Evolutionary conservation across 2,329 filamentous ascomycete species (phyloP), one percentile per base, ranked within the genome.

Genomic region (Stachybotrys elegans): DNA sequence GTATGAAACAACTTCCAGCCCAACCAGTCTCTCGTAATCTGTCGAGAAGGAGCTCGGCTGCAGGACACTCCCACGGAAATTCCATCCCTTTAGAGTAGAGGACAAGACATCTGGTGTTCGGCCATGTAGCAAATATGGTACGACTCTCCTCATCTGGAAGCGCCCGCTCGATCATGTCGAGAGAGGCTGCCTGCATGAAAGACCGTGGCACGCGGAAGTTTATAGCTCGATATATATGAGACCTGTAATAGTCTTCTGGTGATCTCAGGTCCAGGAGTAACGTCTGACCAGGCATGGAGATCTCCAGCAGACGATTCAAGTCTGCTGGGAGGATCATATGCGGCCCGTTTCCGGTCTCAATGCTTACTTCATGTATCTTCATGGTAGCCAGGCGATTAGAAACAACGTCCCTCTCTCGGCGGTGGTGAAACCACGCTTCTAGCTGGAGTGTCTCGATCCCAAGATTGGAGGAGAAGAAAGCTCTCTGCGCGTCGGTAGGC

Each of bases 401-500:
- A 23, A 73, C 68, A 16, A 65, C 58, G 48, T 77, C 73, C 40
- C 69, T 69, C 40, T 77, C 69, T 22, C 73, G 68, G 17, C 75
- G 71, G 46, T 77, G 72, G 47, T 75, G 69, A 53, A 78, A 79
- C 76, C 76, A 80, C 43, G 75, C 67, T 45, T 76, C 68, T 22
- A 80, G 66, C 48, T 78, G 72, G 39, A 64, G 60, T 4, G 69
- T 66, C 44, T 78, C 73, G 20, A 77, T 70, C 13, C 73, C 72
- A 3, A 79, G 58, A 32, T 73, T 79, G 1, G 76, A 79, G 9
- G 76, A 75, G 34, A 78, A 62, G 53, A 77, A 73, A 32, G 75
- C 74, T 27, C 70, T 71, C 32, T 76, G 69, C 1, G 68, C 71
- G 38, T 75, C 65, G 34, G 66, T 75, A 3, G 76, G 76, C 2